Evolutionary conservation across 495 filamentous ascomycete genomes (phyloP).

Genomic region (Penicillium salamii): DNA sequence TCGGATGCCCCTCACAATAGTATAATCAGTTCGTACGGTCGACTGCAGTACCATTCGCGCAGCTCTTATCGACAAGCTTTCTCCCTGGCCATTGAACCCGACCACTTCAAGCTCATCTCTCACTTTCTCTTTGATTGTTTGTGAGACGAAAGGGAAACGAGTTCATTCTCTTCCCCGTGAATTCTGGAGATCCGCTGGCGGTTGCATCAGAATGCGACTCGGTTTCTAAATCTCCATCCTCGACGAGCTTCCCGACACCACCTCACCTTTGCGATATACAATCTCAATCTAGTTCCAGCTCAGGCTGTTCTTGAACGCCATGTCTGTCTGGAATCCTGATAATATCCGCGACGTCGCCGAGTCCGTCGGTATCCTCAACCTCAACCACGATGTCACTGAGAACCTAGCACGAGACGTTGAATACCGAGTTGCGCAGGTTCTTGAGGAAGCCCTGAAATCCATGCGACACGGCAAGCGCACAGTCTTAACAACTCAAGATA

Average conservation of each 20-base stretch:
- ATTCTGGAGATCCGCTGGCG: constrained; percentile 2
- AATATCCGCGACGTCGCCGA: constrained; percentile 94
- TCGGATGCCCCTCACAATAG: no score
- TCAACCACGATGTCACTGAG: constrained; percentile 78
- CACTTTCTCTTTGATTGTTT: no score
- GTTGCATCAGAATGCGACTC: constrained; percentile 19
- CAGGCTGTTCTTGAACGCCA: no score
- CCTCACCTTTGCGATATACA: constrained; percentile 1
- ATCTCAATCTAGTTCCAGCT: no score
- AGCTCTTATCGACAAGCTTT: constrained; percentile 20
- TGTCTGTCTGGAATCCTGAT: constrained; percentile 89
- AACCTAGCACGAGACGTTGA: constrained; percentile 90
- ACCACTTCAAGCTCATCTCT: background rate
- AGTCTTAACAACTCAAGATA: constrained; percentile 77
- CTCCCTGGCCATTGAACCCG: constrained; percentile 1
- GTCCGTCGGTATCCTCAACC: constrained; percentile 78
- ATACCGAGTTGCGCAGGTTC: constrained; percentile 85
- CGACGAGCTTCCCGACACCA: background rate
- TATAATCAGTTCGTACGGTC: constrained; percentile 8
- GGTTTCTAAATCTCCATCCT: background rate
- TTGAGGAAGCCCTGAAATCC: constrained; percentile 89
- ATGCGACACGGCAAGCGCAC: constrained; percentile 89
- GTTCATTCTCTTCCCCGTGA: background rate
- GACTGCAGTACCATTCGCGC: constrained; percentile 11
- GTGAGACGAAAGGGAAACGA: background rate